Evolutionary conservation across 495 filamentous ascomycete genomes (phyloP).

Genomic region (Aspergillus kassunensis): DNA sequence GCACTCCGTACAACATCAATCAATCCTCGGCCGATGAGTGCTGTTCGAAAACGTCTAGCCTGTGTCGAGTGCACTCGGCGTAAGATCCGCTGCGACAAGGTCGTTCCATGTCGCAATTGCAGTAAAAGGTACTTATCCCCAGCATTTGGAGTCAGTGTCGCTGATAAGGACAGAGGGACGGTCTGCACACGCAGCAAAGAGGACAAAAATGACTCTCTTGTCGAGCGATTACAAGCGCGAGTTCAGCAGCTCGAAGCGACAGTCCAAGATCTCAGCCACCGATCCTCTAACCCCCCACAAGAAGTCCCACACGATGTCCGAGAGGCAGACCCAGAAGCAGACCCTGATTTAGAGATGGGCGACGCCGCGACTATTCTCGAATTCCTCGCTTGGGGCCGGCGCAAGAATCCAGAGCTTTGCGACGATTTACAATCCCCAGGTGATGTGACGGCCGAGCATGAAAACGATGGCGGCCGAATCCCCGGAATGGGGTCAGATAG

Average conservation of each 20-base stretch:
- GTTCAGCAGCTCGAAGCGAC: conserved; percentile 19
- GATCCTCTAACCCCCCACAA: background rate
- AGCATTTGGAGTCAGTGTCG: background rate
- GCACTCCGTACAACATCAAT: background rate
- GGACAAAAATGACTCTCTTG: background rate
- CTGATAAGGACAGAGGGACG: conserved; percentile 1
- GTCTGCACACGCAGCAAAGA: background rate
- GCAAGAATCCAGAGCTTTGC: background rate
- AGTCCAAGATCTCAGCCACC: conserved; percentile 10
- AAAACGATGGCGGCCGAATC: background rate
- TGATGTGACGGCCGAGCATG: background rate
- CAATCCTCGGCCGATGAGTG: background rate
- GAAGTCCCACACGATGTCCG: no score
- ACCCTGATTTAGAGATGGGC: background rate
- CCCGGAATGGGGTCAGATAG: background rate
- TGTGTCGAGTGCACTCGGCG: conserved; percentile 4
- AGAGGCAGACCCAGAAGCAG: background rate
- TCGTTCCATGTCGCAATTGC: conserved; percentile 6
- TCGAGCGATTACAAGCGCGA: conserved; percentile 19
- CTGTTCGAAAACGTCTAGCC: background rate
- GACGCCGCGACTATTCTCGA: conserved; percentile 6
- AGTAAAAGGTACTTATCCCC: background rate
- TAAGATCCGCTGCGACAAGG: conserved; percentile 9
- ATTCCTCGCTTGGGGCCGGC: conserved; percentile 5
- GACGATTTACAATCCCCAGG: conserved; percentile 3